Evolutionary conservation across 129 eudicot genomes (phyloP).

Genomic region (Rutidosis leptorrhynchoides): DNA sequence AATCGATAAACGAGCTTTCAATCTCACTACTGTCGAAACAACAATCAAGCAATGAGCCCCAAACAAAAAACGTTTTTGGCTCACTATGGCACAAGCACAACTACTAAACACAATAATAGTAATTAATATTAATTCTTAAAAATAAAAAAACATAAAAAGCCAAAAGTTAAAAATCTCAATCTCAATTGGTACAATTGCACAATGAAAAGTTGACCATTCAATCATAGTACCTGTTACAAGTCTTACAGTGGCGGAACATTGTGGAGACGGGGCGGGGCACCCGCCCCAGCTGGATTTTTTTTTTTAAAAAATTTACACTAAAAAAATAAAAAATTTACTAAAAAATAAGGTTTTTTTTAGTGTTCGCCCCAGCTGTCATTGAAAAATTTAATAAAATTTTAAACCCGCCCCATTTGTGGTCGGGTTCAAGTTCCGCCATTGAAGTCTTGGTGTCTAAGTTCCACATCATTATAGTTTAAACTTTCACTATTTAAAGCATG

Average conservation of each 20-base stretch:
- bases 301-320: too few species aligned
- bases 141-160: background rate
- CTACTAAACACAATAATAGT: background rate
- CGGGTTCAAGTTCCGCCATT: too few species aligned
- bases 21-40: slow-evolving; percentile 44
- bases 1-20: slow-evolving; percentile 38
- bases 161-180: background rate
- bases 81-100: background rate
- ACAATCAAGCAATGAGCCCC: slow-evolving; percentile 15
- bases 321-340: too few species aligned
- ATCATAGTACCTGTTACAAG: background rate
- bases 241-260: too few species aligned
- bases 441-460: background rate
- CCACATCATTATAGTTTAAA: background rate
- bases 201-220: background rate
- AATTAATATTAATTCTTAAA: too few species aligned
- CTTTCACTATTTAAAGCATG: background rate
- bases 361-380: too few species aligned
- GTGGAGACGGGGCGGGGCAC: too few species aligned
- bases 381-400: too few species aligned
- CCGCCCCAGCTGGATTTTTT: too few species aligned
- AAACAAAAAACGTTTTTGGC: background rate
- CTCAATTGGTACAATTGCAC: background rate
- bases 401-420: too few species aligned
- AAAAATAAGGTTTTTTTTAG: too few species aligned